Evolutionary conservation across 306 rosid genomes (phyloP), one percentile per base, ranked within the genome.

Genomic region (Comarum palustre): DNA sequence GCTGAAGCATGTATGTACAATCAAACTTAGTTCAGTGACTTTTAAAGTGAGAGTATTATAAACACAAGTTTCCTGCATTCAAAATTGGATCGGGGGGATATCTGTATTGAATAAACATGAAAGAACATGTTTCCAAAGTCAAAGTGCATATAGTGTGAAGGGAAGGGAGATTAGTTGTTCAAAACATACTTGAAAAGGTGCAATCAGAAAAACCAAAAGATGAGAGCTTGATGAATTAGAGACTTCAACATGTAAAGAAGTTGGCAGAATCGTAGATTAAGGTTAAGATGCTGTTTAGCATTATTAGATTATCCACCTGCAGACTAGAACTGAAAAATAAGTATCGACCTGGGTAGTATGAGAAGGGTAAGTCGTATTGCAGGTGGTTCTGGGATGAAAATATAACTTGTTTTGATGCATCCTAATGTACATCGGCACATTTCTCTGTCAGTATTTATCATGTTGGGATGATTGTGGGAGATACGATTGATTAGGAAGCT

Each of bases 401-500:
- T 50, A 31, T 16, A 50, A 9, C 45, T 1, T 5, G 3, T 36
- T 34, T 34, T 12, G 8, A 20, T 34, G 20, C 47, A 20, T n/a
- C 24, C 27, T 20, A 8, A 2, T 22, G 34, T 13, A 12, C 45
- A 36, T 5, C 4, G 3, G n/a, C n/a, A n/a, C n/a, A n/a, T n/a
- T n/a, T n/a, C 11, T 7, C 55, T 34, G 6, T 31, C 12, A 20
- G 20, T 52, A 39, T n/a, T 39, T 22, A 11, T 25, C 24, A 63
- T 64, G 50, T 19, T 47, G 67, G 54, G 16, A 58, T 51, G 52
- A 71, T 78, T 67, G 60, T 72, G 43, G 66, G 45, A 8, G 45
- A 41, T 3, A 41, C 0, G 45, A 41, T 41, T 41, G 13, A 41
- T 41, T 41, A 41, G 45, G 45, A 3, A 41, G 9, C 45, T 8